phyloP scores from a whole-genome alignment of 192 early-diverging fungal genomes.

The Linnemannia zychae region DNA sequence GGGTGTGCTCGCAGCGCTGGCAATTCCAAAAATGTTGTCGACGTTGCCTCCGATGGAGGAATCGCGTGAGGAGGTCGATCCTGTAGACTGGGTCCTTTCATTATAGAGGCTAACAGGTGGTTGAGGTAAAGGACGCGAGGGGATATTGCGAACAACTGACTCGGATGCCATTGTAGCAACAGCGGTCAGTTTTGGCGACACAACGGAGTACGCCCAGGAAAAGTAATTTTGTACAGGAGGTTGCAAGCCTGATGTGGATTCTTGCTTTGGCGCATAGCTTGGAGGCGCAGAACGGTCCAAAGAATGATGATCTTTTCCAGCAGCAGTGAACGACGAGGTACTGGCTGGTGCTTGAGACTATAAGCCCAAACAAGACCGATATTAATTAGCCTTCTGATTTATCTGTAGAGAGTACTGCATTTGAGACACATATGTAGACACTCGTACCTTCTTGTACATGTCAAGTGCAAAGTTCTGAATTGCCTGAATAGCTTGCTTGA shows the following conservation, averaged over 20 bases:
- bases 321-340: not conserved
- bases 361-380: not conserved
- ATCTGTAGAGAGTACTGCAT: not conserved
- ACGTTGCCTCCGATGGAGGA: not conserved
- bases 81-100: constrained; percentile 9
- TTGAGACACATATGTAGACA: not conserved
- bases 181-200: constrained; percentile 40
- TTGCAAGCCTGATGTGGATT: not conserved
- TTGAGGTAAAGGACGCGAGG: constrained; percentile 33
- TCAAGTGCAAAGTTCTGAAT: constrained; percentile 38
- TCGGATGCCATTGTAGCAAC: constrained; percentile 45
- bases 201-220: constrained; percentile 33
- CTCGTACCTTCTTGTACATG: constrained; percentile 44
- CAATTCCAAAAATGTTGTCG: constrained; percentile 26
- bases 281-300: not conserved
- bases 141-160: constrained; percentile 18
- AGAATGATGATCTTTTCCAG: not conserved
- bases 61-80: constrained; percentile 15
- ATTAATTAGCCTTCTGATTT: not conserved
- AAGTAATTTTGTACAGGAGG: constrained; percentile 7
- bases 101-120: constrained; percentile 32
- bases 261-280: not conserved
- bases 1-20: not conserved
- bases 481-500: constrained; percentile 42
- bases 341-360: constrained; percentile 8